Evolutionary conservation across 192 early-diverging fungal genomes (phyloP).

Genomic region (Coemansia sp.): DNA sequence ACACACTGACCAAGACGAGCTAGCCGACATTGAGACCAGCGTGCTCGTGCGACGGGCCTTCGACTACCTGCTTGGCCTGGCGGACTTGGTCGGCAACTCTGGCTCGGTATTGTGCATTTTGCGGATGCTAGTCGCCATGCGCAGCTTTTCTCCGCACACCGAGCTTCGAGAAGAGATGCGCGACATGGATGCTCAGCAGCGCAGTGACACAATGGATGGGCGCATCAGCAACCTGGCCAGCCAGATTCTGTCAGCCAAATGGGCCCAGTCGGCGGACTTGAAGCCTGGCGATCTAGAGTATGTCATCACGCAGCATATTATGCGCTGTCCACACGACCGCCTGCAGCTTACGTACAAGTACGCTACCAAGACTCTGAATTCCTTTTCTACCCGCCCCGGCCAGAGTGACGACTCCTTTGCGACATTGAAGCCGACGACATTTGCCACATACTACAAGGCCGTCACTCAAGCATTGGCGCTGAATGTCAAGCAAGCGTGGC

Average conservation of each 20-base stretch:
- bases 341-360: conserved; percentile 33
- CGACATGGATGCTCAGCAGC: conserved; percentile 17
- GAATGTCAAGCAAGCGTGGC: conserved; percentile 14
- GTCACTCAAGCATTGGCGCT: conserved; percentile 25
- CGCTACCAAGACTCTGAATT: conserved; percentile 19
- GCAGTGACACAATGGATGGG: conserved; percentile 44
- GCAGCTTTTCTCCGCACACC: conserved; percentile 16
- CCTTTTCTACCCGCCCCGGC: background rate
- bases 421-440: conserved; percentile 23
- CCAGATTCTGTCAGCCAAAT: conserved; percentile 28
- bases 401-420: background rate
- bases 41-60: conserved; percentile 44
- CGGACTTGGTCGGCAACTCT: conserved; percentile 16
- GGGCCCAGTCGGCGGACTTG: conserved; percentile 13
- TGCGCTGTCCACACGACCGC: conserved; percentile 36
- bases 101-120: conserved; percentile 17
- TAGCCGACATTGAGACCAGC: conserved; percentile 8
- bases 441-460: conserved; percentile 41
- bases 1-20: conserved; percentile 30
- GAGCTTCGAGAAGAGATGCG: conserved; percentile 15
- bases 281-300: conserved; percentile 36
- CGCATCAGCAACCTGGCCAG: conserved; percentile 32
- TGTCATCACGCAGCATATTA: conserved; percentile 32
- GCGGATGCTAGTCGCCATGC: conserved; percentile 38
- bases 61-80: conserved; percentile 30